A percentile compares a stretch with the other conserved stretches of the same genome.
These are phyloP conservation scores for Castanea crenata DNA, from an alignment of 306 rosid genomes.

Conservation along the genomic window DNA sequence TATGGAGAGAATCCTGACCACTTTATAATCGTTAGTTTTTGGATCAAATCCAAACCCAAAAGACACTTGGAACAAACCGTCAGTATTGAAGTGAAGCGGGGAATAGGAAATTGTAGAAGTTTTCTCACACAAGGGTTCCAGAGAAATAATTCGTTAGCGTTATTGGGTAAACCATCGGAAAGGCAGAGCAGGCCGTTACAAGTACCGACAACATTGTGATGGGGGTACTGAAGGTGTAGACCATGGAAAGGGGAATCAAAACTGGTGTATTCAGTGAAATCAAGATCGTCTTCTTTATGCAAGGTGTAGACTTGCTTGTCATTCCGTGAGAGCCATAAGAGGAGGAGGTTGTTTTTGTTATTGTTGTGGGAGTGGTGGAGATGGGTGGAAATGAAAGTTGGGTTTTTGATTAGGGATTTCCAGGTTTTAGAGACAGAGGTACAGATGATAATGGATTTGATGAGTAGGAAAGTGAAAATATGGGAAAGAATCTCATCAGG, in stretches of 20 bases:
- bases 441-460: too few species aligned
- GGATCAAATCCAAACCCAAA: slow-evolving; percentile 31
- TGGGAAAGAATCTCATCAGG: too few species aligned
- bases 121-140: slow-evolving; percentile 32
- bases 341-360: too few species aligned
- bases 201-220: not conserved
- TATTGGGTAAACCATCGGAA: not conserved
- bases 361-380: not conserved
- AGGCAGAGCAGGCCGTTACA: slow-evolving; percentile 22
- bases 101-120: slow-evolving; percentile 12
- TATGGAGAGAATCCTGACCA: slow-evolving; percentile 1
- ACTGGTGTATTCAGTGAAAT: not conserved
- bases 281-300: not conserved
- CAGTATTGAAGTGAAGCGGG: not conserved
- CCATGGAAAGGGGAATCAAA: not conserved
- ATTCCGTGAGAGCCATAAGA: not conserved
- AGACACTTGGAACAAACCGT: rapidly evolving
- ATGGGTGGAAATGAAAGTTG: not conserved
- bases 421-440: too few species aligned
- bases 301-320: not conserved
- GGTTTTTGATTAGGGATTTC: too few species aligned
- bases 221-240: too few species aligned
- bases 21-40: slow-evolving; percentile 1
- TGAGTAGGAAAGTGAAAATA: too few species aligned
- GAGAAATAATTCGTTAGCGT: not conserved